Conservation (phyloP, 116 monocot genomes). For the Cymodocea nodosa region DNA sequence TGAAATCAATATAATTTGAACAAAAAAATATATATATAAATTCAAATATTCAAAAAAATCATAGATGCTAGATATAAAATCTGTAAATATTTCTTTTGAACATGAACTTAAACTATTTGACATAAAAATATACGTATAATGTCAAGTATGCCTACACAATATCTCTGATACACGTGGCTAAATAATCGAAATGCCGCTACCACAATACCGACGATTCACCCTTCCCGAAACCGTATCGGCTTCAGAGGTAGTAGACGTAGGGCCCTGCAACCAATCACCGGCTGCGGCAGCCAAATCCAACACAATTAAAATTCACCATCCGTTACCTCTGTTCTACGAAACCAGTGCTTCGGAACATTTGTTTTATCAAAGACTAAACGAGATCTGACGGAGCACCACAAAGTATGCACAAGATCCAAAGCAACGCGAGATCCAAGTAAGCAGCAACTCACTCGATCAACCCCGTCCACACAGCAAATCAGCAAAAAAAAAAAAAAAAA, state of each 20-base stretch:
- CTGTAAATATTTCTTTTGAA: too few species aligned
- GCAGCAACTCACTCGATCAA: not conserved
- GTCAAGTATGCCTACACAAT: too few species aligned
- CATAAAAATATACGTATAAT: too few species aligned
- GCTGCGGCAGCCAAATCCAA: constrained; percentile 25
- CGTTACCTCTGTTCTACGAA: not conserved
- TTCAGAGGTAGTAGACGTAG: constrained; percentile 75
- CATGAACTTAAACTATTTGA: too few species aligned
- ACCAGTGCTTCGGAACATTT: not conserved
- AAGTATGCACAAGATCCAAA: not conserved
- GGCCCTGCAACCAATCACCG: constrained; percentile 83
- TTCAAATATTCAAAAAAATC: too few species aligned
- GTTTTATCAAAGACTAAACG: not conserved
- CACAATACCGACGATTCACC: constrained; percentile 27
- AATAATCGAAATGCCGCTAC: too few species aligned
- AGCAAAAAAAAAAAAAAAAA: not conserved
- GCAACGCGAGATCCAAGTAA: not conserved
- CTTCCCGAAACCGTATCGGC: constrained; percentile 60
- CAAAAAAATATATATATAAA: too few species aligned
- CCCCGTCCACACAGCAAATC: not conserved
- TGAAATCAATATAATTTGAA: too few species aligned
- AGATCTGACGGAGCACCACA: not conserved
- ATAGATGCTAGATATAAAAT: too few species aligned
- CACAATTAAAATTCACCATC: not conserved
- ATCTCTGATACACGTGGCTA: too few species aligned